Evolutionary conservation across 306 rosid genomes (phyloP), one percentile per base, ranked within the genome.

Genomic region (Medicago arabica): DNA sequence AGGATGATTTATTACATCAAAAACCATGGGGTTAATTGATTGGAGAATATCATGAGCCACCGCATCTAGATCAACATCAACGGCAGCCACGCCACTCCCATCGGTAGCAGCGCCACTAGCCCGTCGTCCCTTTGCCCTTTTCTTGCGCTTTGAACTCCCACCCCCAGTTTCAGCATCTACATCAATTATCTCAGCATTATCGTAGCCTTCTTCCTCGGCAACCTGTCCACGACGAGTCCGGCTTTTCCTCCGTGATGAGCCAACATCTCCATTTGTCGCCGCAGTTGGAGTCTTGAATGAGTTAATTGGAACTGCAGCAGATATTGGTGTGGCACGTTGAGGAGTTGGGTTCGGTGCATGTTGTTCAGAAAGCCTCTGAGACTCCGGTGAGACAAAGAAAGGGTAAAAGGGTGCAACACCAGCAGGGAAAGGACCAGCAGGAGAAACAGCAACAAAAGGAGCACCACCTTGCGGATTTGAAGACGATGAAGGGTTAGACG

Each of bases 391-490:
- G 72, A 59, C 71, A 63, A 86, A 85, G 85, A 93, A 93, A 0
- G 98, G 98, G 72, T 87, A 93, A 59, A 91, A 91, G 0, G 97
- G 92, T 4, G 92, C 41, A 74, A 87, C 81, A 6, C 94, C 97
- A 36, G 93, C 84, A 0, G 98, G 97, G 55, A 88, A 94, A 79
- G 98, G 97, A 68, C 98, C 98, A 7, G 92, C 64, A 3, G 98
- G 98, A n/a, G 96, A 79, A 28, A 82, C 96, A 69, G 92, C 89
- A 31, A 91, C 88, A 84, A 94, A 91, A 17, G 98, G 97, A 14
- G 98, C 96, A 70, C 87, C 88, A 47, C 91, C 97, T 83, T 91
- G 92, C 8, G 96, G 84, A 60, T 76, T 75, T 8, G 91, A 76
- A 74, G 84, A 88, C 0, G 97, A 78, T 28, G 96, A 76, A 21